Conservation (phyloP, 1,139 yeast species). For the Pichia sp. region DNA sequence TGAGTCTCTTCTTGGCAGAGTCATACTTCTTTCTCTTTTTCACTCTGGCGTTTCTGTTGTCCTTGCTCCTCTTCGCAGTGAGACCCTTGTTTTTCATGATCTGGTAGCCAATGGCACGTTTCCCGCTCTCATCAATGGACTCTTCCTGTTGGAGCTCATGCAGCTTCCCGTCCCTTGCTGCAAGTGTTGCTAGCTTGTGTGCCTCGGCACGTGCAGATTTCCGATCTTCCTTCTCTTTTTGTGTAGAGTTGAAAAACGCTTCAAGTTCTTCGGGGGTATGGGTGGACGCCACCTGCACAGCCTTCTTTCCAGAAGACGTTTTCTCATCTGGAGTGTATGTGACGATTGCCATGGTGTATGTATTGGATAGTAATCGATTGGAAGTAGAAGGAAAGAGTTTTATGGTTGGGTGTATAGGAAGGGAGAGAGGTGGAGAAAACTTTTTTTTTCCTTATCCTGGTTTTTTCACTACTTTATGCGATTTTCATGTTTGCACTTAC, state of each 20-base stretch:
- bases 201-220: conserved; percentile 57
- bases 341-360: conserved; percentile 7
- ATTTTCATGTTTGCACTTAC: background rate
- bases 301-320: background rate
- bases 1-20: conserved; percentile 88
- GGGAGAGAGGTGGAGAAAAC: background rate
- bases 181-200: conserved; percentile 68
- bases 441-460: background rate
- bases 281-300: background rate
- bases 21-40: conserved; percentile 98
- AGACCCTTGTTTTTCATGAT: conserved; percentile 93
- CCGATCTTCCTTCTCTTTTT: conserved; percentile 44
- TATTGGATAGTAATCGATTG: no score
- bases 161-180: conserved; percentile 82
- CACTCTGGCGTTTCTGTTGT: conserved; percentile 91
- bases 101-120: conserved; percentile 92
- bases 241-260: conserved; percentile 50
- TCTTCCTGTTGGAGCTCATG: conserved; percentile 58
- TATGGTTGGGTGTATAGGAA: no score
- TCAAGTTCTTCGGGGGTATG: conserved; percentile 31
- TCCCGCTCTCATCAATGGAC: conserved; percentile 67
- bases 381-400: background rate
- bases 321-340: conserved; percentile 3
- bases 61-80: conserved; percentile 89
- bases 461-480: background rate